Evolutionary conservation across 1,139 yeast species (phyloP), one percentile per base, ranked within the genome.

Genomic region (Sugiyamaella grinbergsii): DNA sequence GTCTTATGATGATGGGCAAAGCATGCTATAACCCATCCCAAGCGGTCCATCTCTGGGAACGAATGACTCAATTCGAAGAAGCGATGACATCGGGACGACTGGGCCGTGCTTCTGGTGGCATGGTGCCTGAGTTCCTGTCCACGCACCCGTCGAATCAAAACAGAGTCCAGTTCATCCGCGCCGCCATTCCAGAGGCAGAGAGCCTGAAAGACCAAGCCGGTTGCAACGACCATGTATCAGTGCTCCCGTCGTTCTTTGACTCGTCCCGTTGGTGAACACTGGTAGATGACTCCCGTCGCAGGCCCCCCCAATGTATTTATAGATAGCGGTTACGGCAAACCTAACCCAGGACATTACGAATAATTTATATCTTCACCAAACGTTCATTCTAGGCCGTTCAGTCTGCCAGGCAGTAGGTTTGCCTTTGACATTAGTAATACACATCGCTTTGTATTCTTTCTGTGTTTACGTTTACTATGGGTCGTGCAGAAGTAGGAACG

Each of bases 71-170:
- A 19, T 80, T 74, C 62, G 96, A 88, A 64, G 62, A 67, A 59
- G 51, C 42, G 15, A 54, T 56, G 49, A 33, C 50, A 50, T 38
- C 42, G 2, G 53, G 36, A 40, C 49, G 48, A 39, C 58, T 45
- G 34, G 68, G 73, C 2, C 73, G 75, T 6, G 62, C 60, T 1
- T 38, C 73, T 2, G 73, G 75, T 4, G 63, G 60, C 1, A 42
- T 56, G 24, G 56, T 63, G 1, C 68, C 69, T 1, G 94, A 89
- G 65, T 82, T 89, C 60, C 68, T 91, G 51, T 82, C 93, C 16
- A 89, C 98, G 0, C 98, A 93, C 70, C 99, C 99, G 0, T 83
- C 90, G n/a, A 84, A 90, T 19, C 71, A 71, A 20, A 80, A 78
- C 56, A 78, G 98, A 64, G 82, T 88, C 36, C 71, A 75, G 37